Base-by-base conservation (phyloP, 1,284 basidiomycete genomes). In the Quambalaria eucalypti region DNA sequence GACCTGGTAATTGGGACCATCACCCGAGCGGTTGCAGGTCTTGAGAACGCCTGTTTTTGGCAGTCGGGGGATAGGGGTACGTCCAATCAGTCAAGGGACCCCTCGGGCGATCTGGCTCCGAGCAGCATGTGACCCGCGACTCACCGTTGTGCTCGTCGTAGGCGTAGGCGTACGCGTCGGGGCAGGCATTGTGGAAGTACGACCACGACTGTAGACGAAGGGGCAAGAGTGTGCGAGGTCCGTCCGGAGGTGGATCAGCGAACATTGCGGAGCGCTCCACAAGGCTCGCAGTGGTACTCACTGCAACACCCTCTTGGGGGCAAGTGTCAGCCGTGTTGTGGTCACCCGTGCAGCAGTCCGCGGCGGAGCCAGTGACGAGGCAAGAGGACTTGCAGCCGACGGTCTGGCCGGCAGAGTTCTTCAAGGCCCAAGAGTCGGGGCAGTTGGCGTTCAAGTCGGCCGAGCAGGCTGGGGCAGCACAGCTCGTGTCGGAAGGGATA, bases 311-410 rank as follows among this genome's bases (percentile, higher is more conserved):
- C 16, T 61, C 54, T n/a, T 10, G 40, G 23, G 64, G 65, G 47
- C 64, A 62, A 12, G 81, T 82, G 1, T 64, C 76, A 0, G 81
- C 71, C 10, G 79, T 82, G 66, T 77, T 76, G 74, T 80, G 76
- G 5, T 60, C 69, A n/a, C 82, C 83, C 36, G 80, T 78, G 78
- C 82, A 83, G 77, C 83, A 84, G 71, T 82, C 82, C 64, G 81
- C 78, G 19, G 75, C 73, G 59, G 78, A 76, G 29, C 84, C 74
- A 62, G 83, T 82, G 12, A 82, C 82, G 1, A 71, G 61, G 71
- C 84, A 85, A 1, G 84, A 81, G 50, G 79, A 81, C 69, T 80
- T 80, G 77, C 83, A 84, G 6, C 82, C 83, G 26, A 82, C 78
- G 4, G 79, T 79, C 68, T 77, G 77, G 6, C 84, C 83, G 29